These are phyloP conservation scores for Pseudozyma sp. DNA, from an alignment of 1,284 basidiomycete species.

Conservation along the genomic window DNA sequence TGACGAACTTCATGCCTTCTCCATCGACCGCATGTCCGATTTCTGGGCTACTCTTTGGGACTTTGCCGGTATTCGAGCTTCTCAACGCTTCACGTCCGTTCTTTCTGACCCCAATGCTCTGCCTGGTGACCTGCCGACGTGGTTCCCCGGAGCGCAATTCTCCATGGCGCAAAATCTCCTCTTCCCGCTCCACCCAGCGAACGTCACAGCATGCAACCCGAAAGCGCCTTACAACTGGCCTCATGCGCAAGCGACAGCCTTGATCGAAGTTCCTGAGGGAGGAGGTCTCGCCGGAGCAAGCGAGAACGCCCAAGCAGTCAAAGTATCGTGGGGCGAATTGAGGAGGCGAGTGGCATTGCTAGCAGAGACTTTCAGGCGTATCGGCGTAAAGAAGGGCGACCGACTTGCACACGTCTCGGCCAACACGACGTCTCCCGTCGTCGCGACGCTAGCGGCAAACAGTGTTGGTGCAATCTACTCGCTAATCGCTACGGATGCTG, in stretches of 20 bases:
- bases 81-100: conserved; percentile 30
- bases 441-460: conserved; percentile 45
- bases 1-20: conserved; percentile 51
- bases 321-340: conserved; percentile 47
- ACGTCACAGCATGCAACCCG: conserved; percentile 42
- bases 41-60: conserved; percentile 54
- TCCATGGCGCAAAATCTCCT: conserved; percentile 51
- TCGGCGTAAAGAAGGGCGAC: conserved; percentile 41
- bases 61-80: conserved; percentile 42
- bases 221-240: conserved; percentile 50
- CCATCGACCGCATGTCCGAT: conserved; percentile 38
- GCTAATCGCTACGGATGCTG: conserved; percentile 50
- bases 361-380: conserved; percentile 37
- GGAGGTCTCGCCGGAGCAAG: conserved; percentile 28
- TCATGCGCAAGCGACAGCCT: conserved; percentile 12
- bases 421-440: conserved; percentile 38
- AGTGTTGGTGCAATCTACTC: conserved; percentile 53
- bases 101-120: conserved; percentile 45
- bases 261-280: conserved; percentile 49
- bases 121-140: conserved; percentile 45
- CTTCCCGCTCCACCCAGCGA: conserved; percentile 53
- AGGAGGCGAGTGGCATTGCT: conserved; percentile 41
- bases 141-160: conserved; percentile 47
- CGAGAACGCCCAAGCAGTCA: conserved; percentile 12
- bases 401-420: conserved; percentile 43